A percentile compares a stretch with the other conserved stretches of the same genome.
These are phyloP conservation scores for Venturia aucupariae DNA, from an alignment of 2,329 filamentous ascomycete species.

Conservation along the genomic window DNA sequence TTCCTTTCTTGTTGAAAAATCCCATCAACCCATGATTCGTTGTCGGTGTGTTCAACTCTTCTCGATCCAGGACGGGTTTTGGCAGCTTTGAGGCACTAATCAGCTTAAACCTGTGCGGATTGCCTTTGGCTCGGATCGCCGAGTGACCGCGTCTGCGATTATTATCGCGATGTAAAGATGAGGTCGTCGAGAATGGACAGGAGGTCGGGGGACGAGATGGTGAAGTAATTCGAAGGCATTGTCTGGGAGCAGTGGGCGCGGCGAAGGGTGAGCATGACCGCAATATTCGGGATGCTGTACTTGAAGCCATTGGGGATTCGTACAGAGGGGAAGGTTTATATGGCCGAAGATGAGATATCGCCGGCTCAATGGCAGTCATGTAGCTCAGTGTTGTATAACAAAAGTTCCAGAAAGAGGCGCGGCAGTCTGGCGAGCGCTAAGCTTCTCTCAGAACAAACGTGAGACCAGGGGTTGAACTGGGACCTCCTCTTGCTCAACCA, in stretches of 20 bases:
- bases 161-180: slow-evolving; percentile 44
- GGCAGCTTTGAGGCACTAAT: slow-evolving; percentile 59
- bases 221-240: neutral
- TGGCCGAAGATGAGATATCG: neutral
- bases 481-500: neutral
- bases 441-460: neutral
- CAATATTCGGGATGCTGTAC: neutral
- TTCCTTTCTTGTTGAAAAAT: slow-evolving; percentile 70
- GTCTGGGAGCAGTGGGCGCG: neutral
- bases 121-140: slow-evolving; percentile 65
- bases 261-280: neutral
- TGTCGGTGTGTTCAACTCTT: slow-evolving; percentile 46
- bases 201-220: neutral
- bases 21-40: slow-evolving; percentile 82
- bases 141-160: slow-evolving; percentile 77
- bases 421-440: neutral
- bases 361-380: neutral
- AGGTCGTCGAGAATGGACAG: slow-evolving; percentile 10
- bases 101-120: slow-evolving; percentile 60
- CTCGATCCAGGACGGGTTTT: slow-evolving; percentile 54
- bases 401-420: neutral
- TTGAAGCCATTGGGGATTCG: neutral
- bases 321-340: neutral
- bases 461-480: neutral
- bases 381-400: neutral